Evolutionary conservation across 257 asterid genomes (phyloP), one percentile per base, ranked within the genome.

Genomic region (Plectranthus barbatus): DNA sequence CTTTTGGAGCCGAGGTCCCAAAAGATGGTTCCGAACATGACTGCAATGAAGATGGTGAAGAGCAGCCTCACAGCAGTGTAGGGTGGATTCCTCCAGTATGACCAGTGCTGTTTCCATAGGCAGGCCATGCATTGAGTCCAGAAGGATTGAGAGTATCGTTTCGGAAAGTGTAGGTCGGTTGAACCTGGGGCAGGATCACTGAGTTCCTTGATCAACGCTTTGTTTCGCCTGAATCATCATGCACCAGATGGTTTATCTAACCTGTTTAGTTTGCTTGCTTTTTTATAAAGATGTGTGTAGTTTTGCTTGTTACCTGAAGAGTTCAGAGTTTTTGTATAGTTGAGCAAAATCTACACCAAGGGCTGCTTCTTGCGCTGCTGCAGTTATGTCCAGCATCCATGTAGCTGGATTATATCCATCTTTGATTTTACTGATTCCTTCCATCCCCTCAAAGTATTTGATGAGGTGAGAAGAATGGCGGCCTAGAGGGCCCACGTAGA

Each of bases 331-430:
- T 59, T 56, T 83, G 78, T 87, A 91, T 7, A 74, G 4, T 49
- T 80, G 86, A 3, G 85, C 60, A 64, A 91, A 87, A 52, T 78
- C 62, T 34, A 83, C 55, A 2, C 84, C 91, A 2, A 77, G 76
- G 33, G 69, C 72, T 59, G 74, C 76, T 79, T 87, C 97, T 75
- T 83, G 87, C 17, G 80, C 64, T 36, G 75, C 10, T 6, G 95
- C 75, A 65, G 91, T 81, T 21, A 86, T 71, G 40, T 91, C 98
- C 62, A 91, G 66, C 98, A 91, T 91, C 96, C 98, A 91, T 4
- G 98, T 86, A 1, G 98, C 96, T n/a, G 96, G 98, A 63, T 91
- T 91, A 44, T 84, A 79, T 14, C 93, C 87, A 7, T 87, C 96
- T 56, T 58, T 80, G 20, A 90, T 79, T 69, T 72, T 80, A 1